Conservation (phyloP, 176 grass and related monocot species). For the Rhynchospora breviuscula region DNA sequence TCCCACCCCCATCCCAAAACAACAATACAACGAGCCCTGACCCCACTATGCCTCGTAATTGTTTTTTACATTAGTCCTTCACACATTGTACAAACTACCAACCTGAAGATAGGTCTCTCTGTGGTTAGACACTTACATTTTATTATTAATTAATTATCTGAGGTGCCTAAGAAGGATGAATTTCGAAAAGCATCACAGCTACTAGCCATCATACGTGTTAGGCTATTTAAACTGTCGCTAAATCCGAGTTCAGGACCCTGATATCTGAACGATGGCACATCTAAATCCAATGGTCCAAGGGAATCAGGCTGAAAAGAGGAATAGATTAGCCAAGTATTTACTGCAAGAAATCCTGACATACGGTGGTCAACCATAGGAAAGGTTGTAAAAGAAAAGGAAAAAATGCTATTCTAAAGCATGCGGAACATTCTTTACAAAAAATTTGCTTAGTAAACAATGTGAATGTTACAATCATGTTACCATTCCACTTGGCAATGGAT, state of each 20-base stretch:
- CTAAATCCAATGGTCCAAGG: slow-evolving; percentile 85
- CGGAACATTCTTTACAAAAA: background rate
- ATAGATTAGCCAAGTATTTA: slow-evolving; percentile 17
- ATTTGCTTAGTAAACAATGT: background rate
- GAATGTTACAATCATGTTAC: background rate
- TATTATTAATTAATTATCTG: slow-evolving; percentile 19
- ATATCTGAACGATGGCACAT: slow-evolving; percentile 41
- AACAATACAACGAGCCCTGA: background rate
- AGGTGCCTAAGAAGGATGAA: slow-evolving; percentile 45
- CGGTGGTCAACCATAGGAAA: background rate
- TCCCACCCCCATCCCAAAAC: background rate
- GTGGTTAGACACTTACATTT: slow-evolving; percentile 9
- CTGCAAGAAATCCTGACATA: background rate
- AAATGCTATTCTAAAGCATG: background rate
- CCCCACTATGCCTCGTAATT: background rate
- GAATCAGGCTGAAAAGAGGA: slow-evolving; percentile 70
- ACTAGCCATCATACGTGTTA: slow-evolving; percentile 73
- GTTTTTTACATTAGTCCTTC: slow-evolving; percentile 17
- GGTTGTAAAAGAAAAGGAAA: background rate
- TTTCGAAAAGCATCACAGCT: slow-evolving; percentile 82
- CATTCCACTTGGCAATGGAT: background rate
- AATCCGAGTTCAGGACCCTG: slow-evolving; percentile 55
- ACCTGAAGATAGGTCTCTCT: slow-evolving; percentile 4
- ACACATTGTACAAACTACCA: slow-evolving; percentile 7
- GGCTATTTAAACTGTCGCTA: slow-evolving; percentile 59